Base-by-base conservation (phyloP, 2,329 filamentous ascomycete species). In the Periconia sp. region DNA sequence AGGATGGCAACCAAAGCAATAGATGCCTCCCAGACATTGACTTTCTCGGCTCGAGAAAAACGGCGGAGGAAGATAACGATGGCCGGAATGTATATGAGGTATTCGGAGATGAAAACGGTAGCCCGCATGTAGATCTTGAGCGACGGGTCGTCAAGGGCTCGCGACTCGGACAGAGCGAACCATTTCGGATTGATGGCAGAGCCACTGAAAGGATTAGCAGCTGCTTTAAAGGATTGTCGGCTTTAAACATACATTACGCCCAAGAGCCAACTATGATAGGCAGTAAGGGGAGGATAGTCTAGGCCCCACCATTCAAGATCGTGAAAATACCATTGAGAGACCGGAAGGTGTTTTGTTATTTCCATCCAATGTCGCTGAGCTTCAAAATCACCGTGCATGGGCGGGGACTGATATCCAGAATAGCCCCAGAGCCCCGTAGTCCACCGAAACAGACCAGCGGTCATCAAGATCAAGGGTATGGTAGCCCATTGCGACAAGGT, bases 321-420 rank as follows among this genome's bases (percentile, higher is more conserved):
- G 69, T 99, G 90, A 65, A 95, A 96, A 71, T 99, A 99, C 94
- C 95, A 99, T 69, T 94, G 88, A 9, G 90, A 94, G 25, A 95
- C 79, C 11, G 94, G 94, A 2, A 99, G 78, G 46, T 96, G 84
- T 7, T 84, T 88, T 2, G 94, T 96, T 54, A 99, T 78, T 66
- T 99, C 94, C 92, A 99, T 96, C 94, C 94, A 99, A 71, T 99
- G 94, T 59, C 94, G 79, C 70, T 99, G 94, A 3, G 95, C 94
- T 75, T 99, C 94, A 73, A 96, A 99, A 71, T 99, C 94, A 54
- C 94, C 94, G 65, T 92, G 88, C 84, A 96, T 91, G 5, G 94
- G 94, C 24, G 92, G 92, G 47, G 82, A 83, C 46, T 86, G 77
- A 62, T 86, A 88, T 42, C 92, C 94, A 59, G 94, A 99, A 70